phyloP scores from a whole-genome alignment of 1,284 basidiomycete species.

The Trametes hirsuta region DNA sequence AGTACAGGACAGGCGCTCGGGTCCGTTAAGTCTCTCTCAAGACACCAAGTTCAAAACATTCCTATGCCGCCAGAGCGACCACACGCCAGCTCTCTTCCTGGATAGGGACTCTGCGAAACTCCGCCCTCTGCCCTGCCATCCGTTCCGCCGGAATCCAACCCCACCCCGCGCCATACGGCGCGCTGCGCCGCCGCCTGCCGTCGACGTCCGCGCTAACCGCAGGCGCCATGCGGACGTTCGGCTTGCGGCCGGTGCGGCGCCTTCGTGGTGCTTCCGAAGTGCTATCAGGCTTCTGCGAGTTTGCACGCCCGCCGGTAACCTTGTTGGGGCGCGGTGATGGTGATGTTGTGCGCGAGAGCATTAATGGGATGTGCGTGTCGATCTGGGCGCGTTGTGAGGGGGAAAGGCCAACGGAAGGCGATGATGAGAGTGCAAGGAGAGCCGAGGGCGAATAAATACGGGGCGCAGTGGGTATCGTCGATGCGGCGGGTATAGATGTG shows the following conservation, averaged over 20 bases:
- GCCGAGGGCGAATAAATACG: constrained; percentile 26
- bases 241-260: constrained; percentile 28
- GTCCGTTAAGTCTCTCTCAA: too few species aligned
- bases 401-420: constrained; percentile 23
- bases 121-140: constrained; percentile 1
- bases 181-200: constrained; percentile 20
- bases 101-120: neutral
- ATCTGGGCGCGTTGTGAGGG: constrained; percentile 22
- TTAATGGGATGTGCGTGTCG: constrained; percentile 18
- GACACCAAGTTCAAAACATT: too few species aligned
- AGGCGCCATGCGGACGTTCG: constrained; percentile 20
- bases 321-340: neutral
- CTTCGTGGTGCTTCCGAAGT: constrained; percentile 21
- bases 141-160: constrained; percentile 23
- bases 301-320: neutral
- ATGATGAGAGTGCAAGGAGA: constrained; percentile 31
- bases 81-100: constrained; percentile 3
- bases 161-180: constrained; percentile 25
- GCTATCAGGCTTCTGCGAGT: neutral
- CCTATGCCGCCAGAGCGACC: neutral
- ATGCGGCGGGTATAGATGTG: constrained; percentile 26
- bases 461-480: constrained; percentile 24
- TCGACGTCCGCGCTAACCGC: constrained; percentile 26
- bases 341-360: constrained; percentile 10
- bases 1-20: too few species aligned